Base-by-base conservation (phyloP, 768 basidiomycete genomes). In the Podaxis carcinomalis region DNA sequence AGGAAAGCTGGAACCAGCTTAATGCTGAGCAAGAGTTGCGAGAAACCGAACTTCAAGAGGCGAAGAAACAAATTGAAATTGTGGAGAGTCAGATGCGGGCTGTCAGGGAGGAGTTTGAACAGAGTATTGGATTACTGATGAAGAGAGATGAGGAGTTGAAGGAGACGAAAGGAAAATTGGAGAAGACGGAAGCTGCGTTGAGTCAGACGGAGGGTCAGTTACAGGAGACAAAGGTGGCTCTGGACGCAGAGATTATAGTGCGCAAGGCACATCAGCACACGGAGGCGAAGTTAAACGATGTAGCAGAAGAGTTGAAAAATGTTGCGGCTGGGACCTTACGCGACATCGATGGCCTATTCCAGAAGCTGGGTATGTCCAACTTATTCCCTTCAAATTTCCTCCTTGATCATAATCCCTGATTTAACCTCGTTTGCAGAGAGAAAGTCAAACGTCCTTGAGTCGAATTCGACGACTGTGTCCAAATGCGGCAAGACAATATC, bases 51-150 rank as follows among this genome's bases (percentile, higher is more conserved):
- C 79, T 90, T 57, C 85, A 88, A 47, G 95, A 98, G 68, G 87
- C 92, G 10, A 88, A 84, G 72, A 89, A 88, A 67, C 88, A 91
- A 67, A 87, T 90, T 4, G 88, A 89, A 67, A 86, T 93, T 46
- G 80, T 92, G n/a, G 90, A 93, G 68, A 85, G 84, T 55, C 89
- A 96, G 70, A 80, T 96, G 73, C 77, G 84, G 57, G 85, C 80
- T 32, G 85, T 93, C 16, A 81, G 89, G 57, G 93, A 95, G 59
- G 95, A 98, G 74, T 96, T 94, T 66, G 94, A 97, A 69, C 88
- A 95, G 72, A 89, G 91, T 66, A 90, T 95, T 59, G 85, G 81
- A 1, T 65, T 93, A 50, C 75, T 98, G 50, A 84, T 86, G 70
- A 85, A 83, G 66, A 81, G 85, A 32, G 90, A 95, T 55, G 83